Base-by-base conservation (phyloP, 1,284 basidiomycete species). In the Phlebopus sp. region DNA sequence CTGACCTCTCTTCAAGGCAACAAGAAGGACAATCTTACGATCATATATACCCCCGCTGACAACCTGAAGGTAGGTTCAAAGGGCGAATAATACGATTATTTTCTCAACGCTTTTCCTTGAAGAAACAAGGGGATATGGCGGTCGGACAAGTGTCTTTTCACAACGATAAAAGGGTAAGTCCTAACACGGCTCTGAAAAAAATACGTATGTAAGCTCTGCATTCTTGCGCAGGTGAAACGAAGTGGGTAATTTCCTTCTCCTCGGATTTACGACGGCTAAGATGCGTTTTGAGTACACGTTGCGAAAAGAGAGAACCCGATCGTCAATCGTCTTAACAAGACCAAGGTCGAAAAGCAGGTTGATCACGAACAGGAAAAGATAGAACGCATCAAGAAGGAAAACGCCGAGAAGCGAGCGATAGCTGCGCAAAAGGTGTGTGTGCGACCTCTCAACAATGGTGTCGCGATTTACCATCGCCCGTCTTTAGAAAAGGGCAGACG, bases 51-150 rank as follows among this genome's bases (percentile, higher is more conserved):
- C 0, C 95, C 93, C 0, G 90, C 81, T 13, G 80, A 84, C 50
- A 96, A 95, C 65, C 74, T 96, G 49, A 94, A 95, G 80, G 91
- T 91, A 43, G 23, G 70, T 44, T 27, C 10, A 35, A 49, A 36
- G 42, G 39, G 14, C 30, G 6, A 29, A 42, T 11, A 41, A 48
- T 32, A 39, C 15, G 29, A n/a, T 39, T 31, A 29, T n/a, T n/a
- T n/a, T n/a, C 34, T 53, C 39, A 48, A 39, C 11, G 19, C n/a
- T 8, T 25, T 10, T 13, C 41, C 37, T 37, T 19, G 4, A 52
- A 92, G 89, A 97, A 97, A 91, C 88, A 90, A 7, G 94, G 94
- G 1, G 92, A 96, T 63, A 96, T 96, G 92, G 92, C 92, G 0
- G 85, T 95, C 2, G 96, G 97, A 0, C 87, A 95, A 59, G 97